phyloP scores from a whole-genome alignment of 1,284 basidiomycete genomes.

The Cerioporus squamosus region DNA sequence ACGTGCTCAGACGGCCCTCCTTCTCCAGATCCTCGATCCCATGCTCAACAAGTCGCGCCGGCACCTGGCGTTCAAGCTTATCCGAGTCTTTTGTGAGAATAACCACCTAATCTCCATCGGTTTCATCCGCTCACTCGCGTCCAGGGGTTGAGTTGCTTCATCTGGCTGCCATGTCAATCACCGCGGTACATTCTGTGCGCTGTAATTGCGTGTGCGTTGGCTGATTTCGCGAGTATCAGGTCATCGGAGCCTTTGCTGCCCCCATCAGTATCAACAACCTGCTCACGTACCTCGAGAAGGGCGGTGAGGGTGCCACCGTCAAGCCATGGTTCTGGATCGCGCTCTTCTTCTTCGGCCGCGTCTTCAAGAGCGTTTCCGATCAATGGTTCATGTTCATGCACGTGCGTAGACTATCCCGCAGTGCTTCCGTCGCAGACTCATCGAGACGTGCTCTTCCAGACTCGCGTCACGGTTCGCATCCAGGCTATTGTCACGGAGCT shows the following conservation, averaged over 20 bases:
- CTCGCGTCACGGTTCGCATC: constrained; percentile 42
- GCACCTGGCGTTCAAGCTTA: constrained; percentile 34
- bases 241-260: constrained; percentile 38
- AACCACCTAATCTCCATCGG: too few relatives aligned
- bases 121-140: too few relatives aligned
- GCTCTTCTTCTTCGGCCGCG: constrained; percentile 63
- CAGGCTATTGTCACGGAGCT: constrained; percentile 61
- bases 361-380: constrained; percentile 41
- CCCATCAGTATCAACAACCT: constrained; percentile 50
- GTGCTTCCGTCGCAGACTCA: constrained; percentile 1
- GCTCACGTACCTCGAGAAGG: constrained; percentile 39
- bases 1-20: too few relatives aligned
- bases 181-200: constrained; percentile 1
- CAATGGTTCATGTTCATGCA: constrained; percentile 48
- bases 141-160: constrained; percentile 26
- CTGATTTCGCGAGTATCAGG: constrained; percentile 11
- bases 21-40: constrained; percentile 38
- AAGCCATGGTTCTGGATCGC: constrained; percentile 67
- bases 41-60: constrained; percentile 26
- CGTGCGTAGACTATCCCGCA: constrained; percentile 24
- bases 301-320: constrained; percentile 41
- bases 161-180: constrained; percentile 26
- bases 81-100: constrained; percentile 22
- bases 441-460: neutral
- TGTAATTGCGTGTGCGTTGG: neutral